These are phyloP conservation scores for Linderina pennispora DNA, from an alignment of 192 early-diverging fungal genomes.

Conservation along the genomic window DNA sequence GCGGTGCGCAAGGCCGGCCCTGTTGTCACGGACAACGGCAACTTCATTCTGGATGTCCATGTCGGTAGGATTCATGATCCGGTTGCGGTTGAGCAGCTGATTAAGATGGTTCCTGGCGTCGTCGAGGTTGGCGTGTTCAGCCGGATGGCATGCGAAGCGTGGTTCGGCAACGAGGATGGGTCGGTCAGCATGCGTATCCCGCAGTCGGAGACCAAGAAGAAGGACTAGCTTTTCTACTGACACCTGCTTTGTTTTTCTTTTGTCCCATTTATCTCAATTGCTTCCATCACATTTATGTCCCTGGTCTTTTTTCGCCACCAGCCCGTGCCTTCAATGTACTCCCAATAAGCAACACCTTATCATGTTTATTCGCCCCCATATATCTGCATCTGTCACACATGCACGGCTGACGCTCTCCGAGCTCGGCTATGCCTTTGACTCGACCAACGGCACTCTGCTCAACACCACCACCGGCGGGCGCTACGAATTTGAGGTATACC, in stretches of 20 bases:
- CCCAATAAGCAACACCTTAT: neutral
- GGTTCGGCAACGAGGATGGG: conserved; percentile 80
- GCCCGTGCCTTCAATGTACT: neutral
- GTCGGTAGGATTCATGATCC: conserved; percentile 74
- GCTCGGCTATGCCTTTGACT: conserved; percentile 29
- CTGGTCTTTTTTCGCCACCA: neutral
- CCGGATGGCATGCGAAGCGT: conserved; percentile 73
- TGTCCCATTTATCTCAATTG: neutral
- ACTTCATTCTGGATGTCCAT: conserved; percentile 82
- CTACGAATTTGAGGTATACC: conserved; percentile 4
- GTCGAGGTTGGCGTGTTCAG: conserved; percentile 92
- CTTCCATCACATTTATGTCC: neutral
- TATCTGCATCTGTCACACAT: conserved; percentile 5
- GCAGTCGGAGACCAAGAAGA: conserved; percentile 12
- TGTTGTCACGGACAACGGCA: conserved; percentile 90
- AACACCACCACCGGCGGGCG: conserved; percentile 6
- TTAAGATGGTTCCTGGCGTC: conserved; percentile 80
- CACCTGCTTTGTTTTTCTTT: too few relatives aligned
- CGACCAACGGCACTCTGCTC: conserved; percentile 13
- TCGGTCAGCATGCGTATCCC: conserved; percentile 44
- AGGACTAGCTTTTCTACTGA: conserved; percentile 1
- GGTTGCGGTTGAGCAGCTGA: conserved; percentile 35
- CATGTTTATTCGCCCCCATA: conserved; percentile 43
- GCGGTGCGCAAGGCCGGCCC: conserved; percentile 86
- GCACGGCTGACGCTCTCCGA: conserved; percentile 16